A percentile compares a stretch with the other conserved stretches of the same genome.
phyloP scores from a whole-genome alignment of 192 early-diverging fungal genomes.

The Podila minutissima region DNA sequence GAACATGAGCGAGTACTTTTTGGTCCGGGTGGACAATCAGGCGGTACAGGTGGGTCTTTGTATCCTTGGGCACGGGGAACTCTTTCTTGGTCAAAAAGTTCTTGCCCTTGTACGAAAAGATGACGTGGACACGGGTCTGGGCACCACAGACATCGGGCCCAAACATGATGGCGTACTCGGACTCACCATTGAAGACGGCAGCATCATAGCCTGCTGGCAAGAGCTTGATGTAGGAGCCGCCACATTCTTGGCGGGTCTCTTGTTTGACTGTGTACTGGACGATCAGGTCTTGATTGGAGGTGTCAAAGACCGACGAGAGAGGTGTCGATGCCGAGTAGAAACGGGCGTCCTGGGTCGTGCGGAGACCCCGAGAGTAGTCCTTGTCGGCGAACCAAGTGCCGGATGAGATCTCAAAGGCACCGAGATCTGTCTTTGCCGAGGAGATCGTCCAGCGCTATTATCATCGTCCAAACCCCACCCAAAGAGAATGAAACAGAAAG shows the following conservation, averaged over 20 bases:
- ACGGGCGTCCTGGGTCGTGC: conserved; percentile 81
- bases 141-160: conserved; percentile 95
- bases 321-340: conserved; percentile 89
- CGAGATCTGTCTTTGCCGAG: conserved; percentile 72
- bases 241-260: conserved; percentile 91
- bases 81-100: conserved; percentile 84
- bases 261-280: conserved; percentile 94
- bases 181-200: conserved; percentile 84
- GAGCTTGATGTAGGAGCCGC: conserved; percentile 94
- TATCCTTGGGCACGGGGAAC: conserved; percentile 77
- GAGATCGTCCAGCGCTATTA: conserved; percentile 77
- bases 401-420: conserved; percentile 73
- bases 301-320: conserved; percentile 78
- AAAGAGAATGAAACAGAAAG: too few relatives aligned
- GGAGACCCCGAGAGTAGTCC: conserved; percentile 72
- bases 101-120: conserved; percentile 94
- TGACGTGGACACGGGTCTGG: conserved; percentile 93
- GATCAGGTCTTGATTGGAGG: conserved; percentile 83
- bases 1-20: conserved; percentile 41
- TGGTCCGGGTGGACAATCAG: conserved; percentile 82
- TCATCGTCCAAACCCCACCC: neutral
- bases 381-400: conserved; percentile 84
- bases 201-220: conserved; percentile 85
- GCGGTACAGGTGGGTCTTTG: conserved; percentile 90
- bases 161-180: conserved; percentile 84